phyloP scores from a whole-genome alignment of 345 rosid species.

The Citrus australasica region DNA sequence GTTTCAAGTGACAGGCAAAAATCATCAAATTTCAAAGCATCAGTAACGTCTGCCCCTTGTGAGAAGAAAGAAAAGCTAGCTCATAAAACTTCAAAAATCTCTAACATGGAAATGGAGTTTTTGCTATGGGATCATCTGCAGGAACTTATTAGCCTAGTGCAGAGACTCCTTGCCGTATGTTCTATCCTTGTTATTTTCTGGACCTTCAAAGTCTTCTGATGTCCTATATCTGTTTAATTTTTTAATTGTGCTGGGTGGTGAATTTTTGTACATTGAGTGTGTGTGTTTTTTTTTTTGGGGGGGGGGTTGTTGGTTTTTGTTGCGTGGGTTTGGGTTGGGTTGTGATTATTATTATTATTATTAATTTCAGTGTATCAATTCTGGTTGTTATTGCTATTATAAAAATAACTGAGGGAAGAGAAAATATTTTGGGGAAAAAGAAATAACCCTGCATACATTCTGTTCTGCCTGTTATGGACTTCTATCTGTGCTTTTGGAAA shows the following conservation, averaged over 20 bases:
- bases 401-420: neutral
- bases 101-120: slow-evolving; percentile 28
- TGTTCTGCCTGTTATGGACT: neutral
- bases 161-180: slow-evolving; percentile 68
- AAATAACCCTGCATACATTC: neutral
- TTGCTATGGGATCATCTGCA: slow-evolving; percentile 64
- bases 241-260: neutral
- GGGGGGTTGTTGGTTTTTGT: no score
- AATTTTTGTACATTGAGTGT: neutral
- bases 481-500: neutral
- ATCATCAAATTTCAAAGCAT: slow-evolving; percentile 26
- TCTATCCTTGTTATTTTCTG: slow-evolving; percentile 16
- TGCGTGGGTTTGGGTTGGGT: no score
- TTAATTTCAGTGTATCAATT: neutral
- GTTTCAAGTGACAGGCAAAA: slow-evolving; percentile 31
- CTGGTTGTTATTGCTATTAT: neutral
- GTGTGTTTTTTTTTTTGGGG: no score
- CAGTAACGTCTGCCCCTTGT: slow-evolving; percentile 24
- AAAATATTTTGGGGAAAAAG: neutral
- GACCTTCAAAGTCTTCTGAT: neutral
- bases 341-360: no score
- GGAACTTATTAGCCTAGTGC: slow-evolving; percentile 49
- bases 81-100: slow-evolving; percentile 25
- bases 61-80: slow-evolving; percentile 34
- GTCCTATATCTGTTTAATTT: neutral